A percentile compares a stretch with the other conserved stretches of the same genome.
Conservation (phyloP, 2,329 filamentous ascomycete species). For the Colletotrichum sansevieriae region DNA sequence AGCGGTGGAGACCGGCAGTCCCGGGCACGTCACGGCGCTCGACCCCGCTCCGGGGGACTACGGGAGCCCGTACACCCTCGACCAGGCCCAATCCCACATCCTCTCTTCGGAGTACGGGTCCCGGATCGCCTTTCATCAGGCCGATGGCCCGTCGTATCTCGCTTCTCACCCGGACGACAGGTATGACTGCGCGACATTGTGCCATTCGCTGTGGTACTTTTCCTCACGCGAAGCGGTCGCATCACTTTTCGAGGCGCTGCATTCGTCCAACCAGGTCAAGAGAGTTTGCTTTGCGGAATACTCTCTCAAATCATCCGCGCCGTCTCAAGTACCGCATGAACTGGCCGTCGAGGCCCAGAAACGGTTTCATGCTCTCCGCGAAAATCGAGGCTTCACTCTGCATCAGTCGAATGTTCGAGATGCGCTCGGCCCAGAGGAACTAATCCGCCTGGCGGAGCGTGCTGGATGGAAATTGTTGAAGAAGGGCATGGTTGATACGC, state of each 20-base stretch:
- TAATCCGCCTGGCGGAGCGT: slow-evolving; percentile 23
- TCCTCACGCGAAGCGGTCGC: slow-evolving; percentile 13
- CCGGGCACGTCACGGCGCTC: slow-evolving; percentile 35
- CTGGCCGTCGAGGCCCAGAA: slow-evolving; percentile 32
- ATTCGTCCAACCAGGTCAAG: background rate
- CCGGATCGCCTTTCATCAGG: slow-evolving; percentile 18
- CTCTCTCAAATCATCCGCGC: background rate
- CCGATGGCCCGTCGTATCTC: slow-evolving; percentile 28
- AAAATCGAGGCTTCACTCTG: slow-evolving; percentile 4
- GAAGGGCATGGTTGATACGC: slow-evolving; percentile 25
- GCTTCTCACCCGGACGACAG: background rate
- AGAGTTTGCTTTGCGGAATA: slow-evolving; percentile 38
- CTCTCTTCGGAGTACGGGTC: slow-evolving; percentile 13
- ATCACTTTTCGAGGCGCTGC: slow-evolving; percentile 19
- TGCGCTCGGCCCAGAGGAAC: slow-evolving; percentile 29
- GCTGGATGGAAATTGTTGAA: slow-evolving; percentile 29
- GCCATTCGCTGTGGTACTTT: slow-evolving; percentile 40
- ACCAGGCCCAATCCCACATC: slow-evolving; percentile 32
- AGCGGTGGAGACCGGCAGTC: background rate
- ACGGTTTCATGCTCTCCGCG: slow-evolving; percentile 17
- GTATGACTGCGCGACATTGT: slow-evolving; percentile 31
- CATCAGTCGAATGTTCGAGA: slow-evolving; percentile 32
- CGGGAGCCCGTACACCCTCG: slow-evolving; percentile 37
- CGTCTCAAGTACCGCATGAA: slow-evolving; percentile 33
- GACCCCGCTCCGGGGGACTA: slow-evolving; percentile 36